phyloP scores from a whole-genome alignment of 2,329 filamentous ascomycete species.

The Exophiala mesophila region DNA sequence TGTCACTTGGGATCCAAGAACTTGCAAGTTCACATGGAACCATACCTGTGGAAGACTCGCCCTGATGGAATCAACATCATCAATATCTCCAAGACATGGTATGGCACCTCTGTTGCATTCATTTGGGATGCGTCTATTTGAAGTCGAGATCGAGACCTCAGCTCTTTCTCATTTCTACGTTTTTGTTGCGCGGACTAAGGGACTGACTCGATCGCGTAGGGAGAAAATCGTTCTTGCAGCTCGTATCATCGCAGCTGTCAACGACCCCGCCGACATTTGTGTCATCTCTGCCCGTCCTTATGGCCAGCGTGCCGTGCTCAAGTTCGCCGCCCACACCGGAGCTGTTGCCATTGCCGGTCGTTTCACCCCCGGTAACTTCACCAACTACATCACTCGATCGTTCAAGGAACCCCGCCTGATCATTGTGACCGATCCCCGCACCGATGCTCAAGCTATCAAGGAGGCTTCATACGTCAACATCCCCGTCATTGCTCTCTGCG shows the following conservation, averaged over 20 bases:
- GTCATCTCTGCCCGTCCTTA: slow-evolving; percentile 99
- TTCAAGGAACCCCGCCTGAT: slow-evolving; percentile 99
- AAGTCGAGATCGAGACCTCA: not conserved
- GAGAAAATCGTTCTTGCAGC: slow-evolving; percentile 99
- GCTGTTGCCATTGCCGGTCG: slow-evolving; percentile 97
- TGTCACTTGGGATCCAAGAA: slow-evolving; percentile 98
- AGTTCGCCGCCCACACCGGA: slow-evolving; percentile 98
- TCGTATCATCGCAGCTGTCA: slow-evolving; percentile 96
- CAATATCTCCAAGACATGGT: slow-evolving; percentile 99
- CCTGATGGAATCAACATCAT: slow-evolving; percentile 97
- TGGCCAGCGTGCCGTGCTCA: slow-evolving; percentile 98
- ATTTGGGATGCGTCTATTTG: slow-evolving; percentile 3
- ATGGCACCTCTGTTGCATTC: slow-evolving; percentile 44
- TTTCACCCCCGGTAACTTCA: slow-evolving; percentile 99
- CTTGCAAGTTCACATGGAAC: slow-evolving; percentile 98
- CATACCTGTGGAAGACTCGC: slow-evolving; percentile 99
- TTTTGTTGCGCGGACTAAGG: no score
- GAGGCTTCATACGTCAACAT: slow-evolving; percentile 99
- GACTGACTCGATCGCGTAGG: no score
- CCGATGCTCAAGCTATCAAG: slow-evolving; percentile 99
- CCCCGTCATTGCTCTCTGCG: slow-evolving; percentile 97
- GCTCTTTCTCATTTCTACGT: slow-evolving; percentile 7
- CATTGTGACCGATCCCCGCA: slow-evolving; percentile 98
- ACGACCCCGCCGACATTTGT: slow-evolving; percentile 99
- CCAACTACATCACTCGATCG: slow-evolving; percentile 99